Base-by-base conservation (phyloP, 2,329 filamentous ascomycete species). In the Byssoonygena ceratinophila region DNA sequence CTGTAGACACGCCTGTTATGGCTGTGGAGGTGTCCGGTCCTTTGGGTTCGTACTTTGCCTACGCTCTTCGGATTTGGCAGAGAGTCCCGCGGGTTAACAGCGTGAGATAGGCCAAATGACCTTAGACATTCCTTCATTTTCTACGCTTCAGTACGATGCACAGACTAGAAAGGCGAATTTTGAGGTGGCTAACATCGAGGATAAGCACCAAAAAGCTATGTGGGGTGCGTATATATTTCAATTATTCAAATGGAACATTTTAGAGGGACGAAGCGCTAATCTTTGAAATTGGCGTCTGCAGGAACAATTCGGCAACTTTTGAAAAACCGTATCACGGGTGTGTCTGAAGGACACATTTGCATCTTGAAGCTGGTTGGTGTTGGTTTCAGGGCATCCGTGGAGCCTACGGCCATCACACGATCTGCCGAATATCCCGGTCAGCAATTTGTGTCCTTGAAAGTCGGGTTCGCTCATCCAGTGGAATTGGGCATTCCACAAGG, bases 381-480 rank as follows among this genome's bases (percentile, higher is more conserved):
- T 54, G 92, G 92, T 55, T 98, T 96, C 77, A 81, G 91, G 70
- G 92, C 92, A 14, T 85, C 81, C 3, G 79, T 98, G 60, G 90
- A 97, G 69, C 73, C 82, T 54, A 83, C 78, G 36, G 85, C 85
- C 22, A 81, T 74, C 31, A 87, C 84, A 55, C 82, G 77, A 43
- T 55, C 62, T 45, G 69, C 85, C 55, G 76, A 82, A 64, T 96
- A 83, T 65, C 81, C 81, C 0, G 89, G 85, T 39, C 90, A 96
- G 71, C 79, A 88, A 66, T 94, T 94, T 62, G 83, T 98, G 39
- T 88, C 85, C 57, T 75, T 98, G 59, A 97, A 97, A 77, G 86
- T 98, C 52, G 92, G 92, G 54, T 98, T 89, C 72, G 94, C 91
- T 57, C 92, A 98, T 76, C 86, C 91, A 0, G 87, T 98, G 59